A percentile compares a stretch with the other conserved stretches of the same genome.
Conservation (phyloP, 768 basidiomycete genomes). For the Lentinula sp. region DNA sequence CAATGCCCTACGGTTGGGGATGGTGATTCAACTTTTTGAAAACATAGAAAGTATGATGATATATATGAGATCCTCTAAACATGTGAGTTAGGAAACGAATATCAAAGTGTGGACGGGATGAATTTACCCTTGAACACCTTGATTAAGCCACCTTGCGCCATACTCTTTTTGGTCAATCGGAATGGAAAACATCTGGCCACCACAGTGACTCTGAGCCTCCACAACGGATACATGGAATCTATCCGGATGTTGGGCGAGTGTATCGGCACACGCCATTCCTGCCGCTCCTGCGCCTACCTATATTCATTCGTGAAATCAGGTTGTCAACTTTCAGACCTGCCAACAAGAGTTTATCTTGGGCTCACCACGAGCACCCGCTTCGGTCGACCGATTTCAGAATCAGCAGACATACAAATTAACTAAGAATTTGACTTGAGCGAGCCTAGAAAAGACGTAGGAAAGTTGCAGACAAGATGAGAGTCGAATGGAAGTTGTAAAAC, state of each 20-base stretch:
- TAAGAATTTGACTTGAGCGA: background rate
- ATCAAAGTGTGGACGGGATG: background rate
- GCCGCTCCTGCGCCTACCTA: slow-evolving; percentile 7
- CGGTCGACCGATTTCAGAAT: background rate
- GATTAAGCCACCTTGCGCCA: slow-evolving; percentile 9
- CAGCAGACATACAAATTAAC: background rate
- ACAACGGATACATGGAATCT: slow-evolving; percentile 8
- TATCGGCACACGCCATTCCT: slow-evolving; percentile 8
- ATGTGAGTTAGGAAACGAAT: background rate
- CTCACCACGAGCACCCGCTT: background rate
- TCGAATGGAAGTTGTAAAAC: background rate
- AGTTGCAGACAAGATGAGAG: background rate
- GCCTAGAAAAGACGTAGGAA: background rate
- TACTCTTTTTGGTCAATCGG: slow-evolving; percentile 1
- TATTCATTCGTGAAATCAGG: background rate
- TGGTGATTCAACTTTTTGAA: slow-evolving; percentile 5
- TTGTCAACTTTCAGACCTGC: background rate
- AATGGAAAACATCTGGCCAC: slow-evolving; percentile 10
- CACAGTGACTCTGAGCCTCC: slow-evolving; percentile 8
- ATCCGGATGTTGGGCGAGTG: slow-evolving; percentile 8
- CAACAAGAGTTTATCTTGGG: background rate
- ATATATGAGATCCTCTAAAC: slow-evolving; percentile 7
- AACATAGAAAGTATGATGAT: slow-evolving; percentile 7
- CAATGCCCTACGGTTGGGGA: slow-evolving; percentile 5
- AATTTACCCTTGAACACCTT: slow-evolving; percentile 8